Conservation (phyloP, 306 rosid genomes). For the Cucurbita ficifolia region DNA sequence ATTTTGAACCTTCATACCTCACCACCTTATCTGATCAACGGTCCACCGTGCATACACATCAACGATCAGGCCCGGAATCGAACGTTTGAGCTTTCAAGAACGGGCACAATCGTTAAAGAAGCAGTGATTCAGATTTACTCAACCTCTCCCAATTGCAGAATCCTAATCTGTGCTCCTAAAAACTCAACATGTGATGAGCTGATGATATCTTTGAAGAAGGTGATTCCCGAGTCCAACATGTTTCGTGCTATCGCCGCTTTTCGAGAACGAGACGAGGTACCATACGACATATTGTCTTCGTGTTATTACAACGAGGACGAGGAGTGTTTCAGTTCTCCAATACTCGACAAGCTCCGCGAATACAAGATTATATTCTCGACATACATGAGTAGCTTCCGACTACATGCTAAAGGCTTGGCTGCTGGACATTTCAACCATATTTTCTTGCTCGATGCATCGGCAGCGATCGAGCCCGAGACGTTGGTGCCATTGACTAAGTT, state of each 20-base stretch:
- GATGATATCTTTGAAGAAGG: slow-evolving; percentile 10
- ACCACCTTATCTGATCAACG: slow-evolving; percentile 20
- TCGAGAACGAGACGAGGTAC: slow-evolving; percentile 11
- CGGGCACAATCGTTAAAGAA: not conserved
- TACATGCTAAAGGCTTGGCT: slow-evolving; percentile 16
- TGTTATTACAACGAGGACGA: slow-evolving; percentile 4
- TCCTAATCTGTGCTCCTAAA: slow-evolving; percentile 17
- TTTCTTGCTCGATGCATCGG: slow-evolving; percentile 24
- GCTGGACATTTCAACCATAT: slow-evolving; percentile 21
- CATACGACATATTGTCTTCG: slow-evolving; percentile 16
- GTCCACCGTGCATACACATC: not conserved
- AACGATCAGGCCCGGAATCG: too few species aligned
- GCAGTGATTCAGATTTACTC: slow-evolving; percentile 6
- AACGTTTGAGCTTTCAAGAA: too few species aligned
- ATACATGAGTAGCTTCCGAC: slow-evolving; percentile 18
- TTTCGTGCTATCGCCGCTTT: slow-evolving; percentile 18
- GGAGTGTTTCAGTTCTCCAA: slow-evolving; percentile 19
- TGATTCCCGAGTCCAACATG: slow-evolving; percentile 14
- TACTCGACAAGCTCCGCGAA: not conserved
- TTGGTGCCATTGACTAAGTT: slow-evolving; percentile 18
- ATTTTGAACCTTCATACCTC: slow-evolving; percentile 9
- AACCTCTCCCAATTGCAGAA: not conserved
- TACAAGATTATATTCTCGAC: slow-evolving; percentile 28
- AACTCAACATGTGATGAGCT: slow-evolving; percentile 14
- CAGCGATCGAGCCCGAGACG: slow-evolving; percentile 21